These are phyloP conservation scores for Alternaria arbusti DNA, from an alignment of 2,329 filamentous ascomycete genomes.

Conservation along the genomic window DNA sequence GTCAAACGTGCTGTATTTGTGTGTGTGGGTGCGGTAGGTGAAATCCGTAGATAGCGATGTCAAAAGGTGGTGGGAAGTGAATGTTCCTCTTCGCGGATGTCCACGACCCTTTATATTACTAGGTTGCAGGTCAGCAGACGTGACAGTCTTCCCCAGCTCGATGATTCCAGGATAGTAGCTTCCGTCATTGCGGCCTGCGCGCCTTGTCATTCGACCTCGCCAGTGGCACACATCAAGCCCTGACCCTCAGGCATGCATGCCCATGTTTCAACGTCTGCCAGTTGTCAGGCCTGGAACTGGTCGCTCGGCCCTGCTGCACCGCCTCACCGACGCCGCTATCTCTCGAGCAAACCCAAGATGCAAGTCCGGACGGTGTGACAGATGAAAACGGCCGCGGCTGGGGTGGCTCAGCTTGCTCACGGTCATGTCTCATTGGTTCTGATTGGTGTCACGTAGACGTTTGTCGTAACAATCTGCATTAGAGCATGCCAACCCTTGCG, in stretches of 20 bases:
- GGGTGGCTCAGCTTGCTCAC: conserved; percentile 20
- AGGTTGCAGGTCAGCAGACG: background rate
- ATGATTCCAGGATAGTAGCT: background rate
- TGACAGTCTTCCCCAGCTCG: background rate
- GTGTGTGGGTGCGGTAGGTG: background rate
- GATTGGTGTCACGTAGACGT: conserved; percentile 12
- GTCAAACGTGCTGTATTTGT: background rate
- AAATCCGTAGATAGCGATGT: background rate
- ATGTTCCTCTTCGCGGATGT: background rate
- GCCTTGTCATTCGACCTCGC: conserved; percentile 9
- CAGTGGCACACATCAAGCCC: background rate
- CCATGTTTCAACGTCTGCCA: conserved; percentile 5
- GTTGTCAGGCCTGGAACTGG: conserved; percentile 17
- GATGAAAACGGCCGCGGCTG: background rate
- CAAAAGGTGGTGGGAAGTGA: background rate
- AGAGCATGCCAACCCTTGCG: conserved; percentile 12
- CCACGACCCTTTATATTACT: conserved; percentile 11
- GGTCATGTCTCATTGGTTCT: background rate
- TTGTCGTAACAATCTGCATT: conserved; percentile 11
- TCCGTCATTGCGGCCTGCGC: conserved; percentile 4
- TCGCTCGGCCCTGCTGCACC: conserved; percentile 13
- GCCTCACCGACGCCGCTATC: conserved; percentile 14
- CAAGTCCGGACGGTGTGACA: conserved; percentile 4
- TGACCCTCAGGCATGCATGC: conserved; percentile 16
- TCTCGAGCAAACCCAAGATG: background rate